Conservation (phyloP, 768 basidiomycete species). For the Amanita phalloides region DNA sequence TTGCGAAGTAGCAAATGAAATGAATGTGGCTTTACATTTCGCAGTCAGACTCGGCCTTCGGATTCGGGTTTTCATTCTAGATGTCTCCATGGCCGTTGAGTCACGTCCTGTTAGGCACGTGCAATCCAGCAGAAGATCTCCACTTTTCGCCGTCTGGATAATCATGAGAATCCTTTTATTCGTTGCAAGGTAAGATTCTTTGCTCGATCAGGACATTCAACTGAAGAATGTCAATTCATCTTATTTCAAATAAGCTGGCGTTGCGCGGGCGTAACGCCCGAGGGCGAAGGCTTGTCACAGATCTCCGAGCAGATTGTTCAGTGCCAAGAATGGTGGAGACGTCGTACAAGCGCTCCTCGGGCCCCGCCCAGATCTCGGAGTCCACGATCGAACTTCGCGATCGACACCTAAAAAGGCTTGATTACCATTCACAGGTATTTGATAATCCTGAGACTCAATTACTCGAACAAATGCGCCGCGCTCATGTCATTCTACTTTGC, state of each 20-base stretch:
- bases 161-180: background rate
- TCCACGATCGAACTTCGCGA: background rate
- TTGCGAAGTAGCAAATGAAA: background rate
- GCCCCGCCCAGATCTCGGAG: background rate
- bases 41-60: background rate
- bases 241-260: no score
- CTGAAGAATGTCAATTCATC: background rate
- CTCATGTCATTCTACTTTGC: background rate
- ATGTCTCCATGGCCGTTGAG: background rate
- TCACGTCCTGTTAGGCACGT: background rate
- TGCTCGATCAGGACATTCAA: background rate
- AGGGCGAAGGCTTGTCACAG: no score
- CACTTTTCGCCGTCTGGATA: background rate
- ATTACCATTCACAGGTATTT: background rate
- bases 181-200: background rate
- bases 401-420: background rate
- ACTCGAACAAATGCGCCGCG: background rate
- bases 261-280: no score
- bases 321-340: no score
- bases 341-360: background rate
- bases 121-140: background rate
- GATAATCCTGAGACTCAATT: background rate
- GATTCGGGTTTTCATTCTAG: background rate
- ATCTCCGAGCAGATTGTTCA: no score
- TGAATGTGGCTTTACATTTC: background rate